Evolutionary conservation across 345 rosid species (phyloP), one percentile per base, ranked within the genome.

Genomic region (Rhizophora apiculata): DNA sequence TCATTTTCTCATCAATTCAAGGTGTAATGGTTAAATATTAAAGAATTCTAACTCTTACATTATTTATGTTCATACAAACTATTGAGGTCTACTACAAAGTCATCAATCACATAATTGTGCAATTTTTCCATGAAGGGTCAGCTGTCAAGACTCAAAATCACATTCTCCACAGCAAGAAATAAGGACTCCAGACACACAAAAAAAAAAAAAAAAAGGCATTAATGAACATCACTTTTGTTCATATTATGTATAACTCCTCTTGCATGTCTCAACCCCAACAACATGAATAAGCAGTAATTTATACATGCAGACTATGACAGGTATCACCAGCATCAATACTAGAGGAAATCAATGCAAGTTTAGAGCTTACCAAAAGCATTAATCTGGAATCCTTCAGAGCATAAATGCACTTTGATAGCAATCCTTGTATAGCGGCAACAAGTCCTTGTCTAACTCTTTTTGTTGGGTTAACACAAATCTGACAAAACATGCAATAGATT

Each of bases 381-480:
- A 85, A 71, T 70, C 89, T 88, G 82, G 88, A 80, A 43, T 82
- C 86, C 76, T 83, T 84, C 57, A 94, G 79, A 5, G 89, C 85
- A 76, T 74, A 75, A 78, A 79, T 74, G 74, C 95, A 84, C 75
- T 83, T 89, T 68, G 82, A 78, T 64, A 94, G 74, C 49, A 94
- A 78, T 64, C 97, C 98, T 63, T 53, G 69, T 74, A 88, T 75
- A 68, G 93, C 93, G 68, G 86, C 87, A 61, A 94, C 77, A 73
- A 91, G 83, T 60, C 89, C 97, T 63, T 43, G 64, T 71, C 97
- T 84, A 68, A 91, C 80, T 85, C 72, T 88, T 22, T 85, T 73
- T 3, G 87, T 80, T 76, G 89, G 93, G 77, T 94, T 95, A 80
- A 80, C 80, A 82, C 89, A 91, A 68, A 94, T 85, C 98, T 94